Evolutionary conservation across 345 rosid genomes (phyloP).

Genomic region (Salix koriyanagi): DNA sequence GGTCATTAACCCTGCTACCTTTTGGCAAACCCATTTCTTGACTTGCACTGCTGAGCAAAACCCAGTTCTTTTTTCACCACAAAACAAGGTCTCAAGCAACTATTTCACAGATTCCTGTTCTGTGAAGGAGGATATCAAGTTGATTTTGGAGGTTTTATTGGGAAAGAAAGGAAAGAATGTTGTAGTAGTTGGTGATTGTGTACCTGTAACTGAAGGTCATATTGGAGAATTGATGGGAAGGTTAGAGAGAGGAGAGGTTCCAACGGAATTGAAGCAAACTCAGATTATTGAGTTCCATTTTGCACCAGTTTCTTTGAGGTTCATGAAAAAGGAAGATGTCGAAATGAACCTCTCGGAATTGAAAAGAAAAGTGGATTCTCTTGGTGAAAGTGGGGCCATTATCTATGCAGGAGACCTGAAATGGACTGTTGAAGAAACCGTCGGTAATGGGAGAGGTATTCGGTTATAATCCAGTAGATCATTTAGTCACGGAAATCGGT

Average conservation of each 20-base stretch:
- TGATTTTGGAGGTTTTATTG: constrained; percentile 59
- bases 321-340: constrained; percentile 66
- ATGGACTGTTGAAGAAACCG: constrained; percentile 49
- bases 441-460: constrained; percentile 21
- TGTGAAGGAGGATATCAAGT: constrained; percentile 54
- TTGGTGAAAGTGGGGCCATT: constrained; percentile 55
- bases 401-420: constrained; percentile 75
- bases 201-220: constrained; percentile 51
- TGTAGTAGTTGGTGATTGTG: constrained; percentile 70
- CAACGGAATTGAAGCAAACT: constrained; percentile 51
- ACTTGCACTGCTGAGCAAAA: constrained; percentile 49
- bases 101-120: constrained; percentile 32
- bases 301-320: constrained; percentile 54
- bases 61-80: constrained; percentile 49
- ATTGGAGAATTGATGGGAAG: constrained; percentile 51
- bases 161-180: constrained; percentile 63
- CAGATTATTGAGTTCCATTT: constrained; percentile 64
- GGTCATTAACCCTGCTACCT: constrained; percentile 42
- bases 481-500: constrained; percentile 65
- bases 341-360: constrained; percentile 52
- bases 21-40: constrained; percentile 55
- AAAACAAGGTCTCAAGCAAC: constrained; percentile 26
- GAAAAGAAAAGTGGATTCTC: constrained; percentile 53
- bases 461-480: constrained; percentile 50
- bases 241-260: constrained; percentile 71